Base-by-base conservation (phyloP, 2,329 filamentous ascomycete species). In the Juglanconis sp. region DNA sequence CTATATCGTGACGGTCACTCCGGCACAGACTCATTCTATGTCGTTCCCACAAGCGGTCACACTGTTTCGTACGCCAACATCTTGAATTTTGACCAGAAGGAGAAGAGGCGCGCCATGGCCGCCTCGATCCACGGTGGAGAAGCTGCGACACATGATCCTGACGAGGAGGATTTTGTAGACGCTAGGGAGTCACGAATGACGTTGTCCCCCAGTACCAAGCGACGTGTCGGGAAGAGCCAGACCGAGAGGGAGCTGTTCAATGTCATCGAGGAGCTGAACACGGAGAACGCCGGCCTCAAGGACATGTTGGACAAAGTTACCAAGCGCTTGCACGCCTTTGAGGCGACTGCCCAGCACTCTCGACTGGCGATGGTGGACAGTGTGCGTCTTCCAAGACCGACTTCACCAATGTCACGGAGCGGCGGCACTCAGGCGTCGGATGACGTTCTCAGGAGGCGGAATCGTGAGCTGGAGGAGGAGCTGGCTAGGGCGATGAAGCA, bases 41-140 rank as follows among this genome's bases (percentile, higher is more conserved):
- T 98, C 1, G 95, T 99, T 1, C 95, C 94, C 4, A 90, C 91
- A 0, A 92, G 90, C 17, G 94, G 95, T 5, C 92, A 94, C 65
- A 97, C 92, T 3, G 89, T 93, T 62, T 95, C 92, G 0, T 99
- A 98, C 70, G 93, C 95, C 49, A 92, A 90, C 64, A 97, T 99
- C 56, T 79, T 96, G 24, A 88, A 80, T 47, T 87, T 85, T 66
- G 86, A 84, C 40, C 83, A 87, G 65, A 88, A 88, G 68, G 86
- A 88, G 70, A 86, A 83, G 70, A 79, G 85, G 8, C 83, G 86
- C 9, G 61, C 61, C 38, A 71, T 84, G 54, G 83, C 78, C 31
- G 80, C 81, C 6, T 83, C 81, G 2, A 68, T 77, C 7, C 78
- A 82, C 60, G 68, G 69, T 42, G 65, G 65, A 40, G 67, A 72